Base-by-base conservation (phyloP, 2,329 filamentous ascomycete species). In the Epicoccum sorghinum region DNA sequence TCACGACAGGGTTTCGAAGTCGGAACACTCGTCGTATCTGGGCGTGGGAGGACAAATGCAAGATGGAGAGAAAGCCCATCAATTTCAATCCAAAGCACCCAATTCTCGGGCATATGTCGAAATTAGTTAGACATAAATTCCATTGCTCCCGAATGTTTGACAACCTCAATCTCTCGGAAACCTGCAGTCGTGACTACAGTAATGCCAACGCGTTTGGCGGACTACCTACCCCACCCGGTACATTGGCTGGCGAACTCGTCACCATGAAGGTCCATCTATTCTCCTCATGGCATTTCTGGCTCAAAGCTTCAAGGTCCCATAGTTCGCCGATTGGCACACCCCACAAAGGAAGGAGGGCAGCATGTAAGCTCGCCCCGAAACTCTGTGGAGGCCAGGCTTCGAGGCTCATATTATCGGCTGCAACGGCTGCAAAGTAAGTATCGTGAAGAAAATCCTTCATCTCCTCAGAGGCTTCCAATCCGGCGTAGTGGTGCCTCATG, bases 381-480 rank as follows among this genome's bases (percentile, higher is more conserved):
- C 55, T 61, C 3, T 37, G 27, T 10, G 62, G 59, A 7, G 66
- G 66, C 62, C 59, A 64, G 1, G 42, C 60, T 69, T 74, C 75
- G 36, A 75, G 72, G 4, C 70, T 73, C 25, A 60, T 71, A 4
- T 70, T 62, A 47, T 78, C 71, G 1, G 63, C 60, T 14, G 64
- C 71, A 12, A 66, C 69, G 14, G 71, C 70, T 3, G 66, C 59
- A 29, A 62, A 66, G 43, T 66, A 65, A 0, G 42, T 55, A 42
- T 97, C 89, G 87, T 90, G 79, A 93, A 92, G 63, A 89, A 97
- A 85, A 79, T 97, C 75, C 84, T 89, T 75, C 93, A 93, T 70
- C 84, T 92, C 68, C 86, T 96, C 74, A 83, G 89, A 78, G 88
- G 91, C 77, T 91, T 96, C 86, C 95, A 97, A 83, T 75, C 81